These are phyloP conservation scores for Penicillium sp. DNA, from an alignment of 2,329 filamentous ascomycete species.

Conservation along the genomic window DNA sequence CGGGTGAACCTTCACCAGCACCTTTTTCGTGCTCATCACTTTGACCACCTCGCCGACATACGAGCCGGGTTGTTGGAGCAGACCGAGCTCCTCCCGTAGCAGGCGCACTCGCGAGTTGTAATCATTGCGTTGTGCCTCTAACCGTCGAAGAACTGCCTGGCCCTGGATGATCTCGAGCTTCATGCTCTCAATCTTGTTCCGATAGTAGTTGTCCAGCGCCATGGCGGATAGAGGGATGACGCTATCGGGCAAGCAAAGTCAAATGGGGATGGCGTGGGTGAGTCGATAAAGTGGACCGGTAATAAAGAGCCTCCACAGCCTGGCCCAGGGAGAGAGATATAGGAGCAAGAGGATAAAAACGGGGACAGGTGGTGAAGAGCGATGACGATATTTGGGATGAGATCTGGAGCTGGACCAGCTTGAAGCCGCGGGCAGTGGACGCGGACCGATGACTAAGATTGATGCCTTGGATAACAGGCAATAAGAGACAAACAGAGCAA, in stretches of 20 bases:
- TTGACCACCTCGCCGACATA: conserved; percentile 99
- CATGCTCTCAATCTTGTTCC: conserved; percentile 99
- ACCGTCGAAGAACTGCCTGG: conserved; percentile 87
- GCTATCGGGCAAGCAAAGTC: conserved; percentile 22
- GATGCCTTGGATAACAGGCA: conserved; percentile 11
- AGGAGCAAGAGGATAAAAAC: not conserved
- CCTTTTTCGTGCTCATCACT: conserved; percentile 99
- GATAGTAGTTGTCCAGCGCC: conserved; percentile 99
- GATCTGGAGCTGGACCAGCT: conserved; percentile 16
- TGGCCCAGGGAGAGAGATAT: not conserved
- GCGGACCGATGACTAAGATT: conserved; percentile 9
- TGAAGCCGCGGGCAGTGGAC: conserved; percentile 18
- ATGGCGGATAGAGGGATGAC: conserved; percentile 57
- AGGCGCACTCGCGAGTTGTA: conserved; percentile 98
- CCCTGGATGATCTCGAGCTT: conserved; percentile 99
- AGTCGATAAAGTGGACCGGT: not conserved
- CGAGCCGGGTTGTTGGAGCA: conserved; percentile 94
- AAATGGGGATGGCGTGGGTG: not conserved
- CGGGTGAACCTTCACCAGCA: conserved; percentile 97
- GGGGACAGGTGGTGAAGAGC: not conserved
- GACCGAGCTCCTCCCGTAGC: conserved; percentile 89
- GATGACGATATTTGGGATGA: conserved; percentile 15
- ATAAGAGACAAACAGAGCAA: not conserved
- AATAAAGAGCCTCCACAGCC: not conserved
- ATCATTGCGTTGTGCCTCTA: conserved; percentile 98